Evolutionary conservation across 768 basidiomycete genomes (phyloP).

Genomic region (Kwoniella bestiolae): DNA sequence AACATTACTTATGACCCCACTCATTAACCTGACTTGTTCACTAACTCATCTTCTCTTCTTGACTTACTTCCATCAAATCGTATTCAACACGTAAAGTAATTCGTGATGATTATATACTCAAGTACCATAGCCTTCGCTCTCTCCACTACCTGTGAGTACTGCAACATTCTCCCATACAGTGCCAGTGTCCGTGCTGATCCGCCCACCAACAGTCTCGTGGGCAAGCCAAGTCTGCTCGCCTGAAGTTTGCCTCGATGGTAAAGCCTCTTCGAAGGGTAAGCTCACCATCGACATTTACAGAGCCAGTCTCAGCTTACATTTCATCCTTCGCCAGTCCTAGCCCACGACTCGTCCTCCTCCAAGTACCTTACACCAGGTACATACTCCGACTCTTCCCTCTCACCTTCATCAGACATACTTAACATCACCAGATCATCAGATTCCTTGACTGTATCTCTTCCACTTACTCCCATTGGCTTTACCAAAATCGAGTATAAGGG

Average conservation of each 20-base stretch:
- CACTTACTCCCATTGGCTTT: conserved; percentile 31
- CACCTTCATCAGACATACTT: conserved; percentile 25
- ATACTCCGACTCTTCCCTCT: conserved; percentile 17
- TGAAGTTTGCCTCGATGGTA: conserved; percentile 30
- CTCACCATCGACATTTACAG: neutral
- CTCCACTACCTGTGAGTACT: conserved; percentile 3
- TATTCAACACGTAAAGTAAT: neutral
- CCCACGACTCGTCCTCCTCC: conserved; percentile 6
- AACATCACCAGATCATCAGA: conserved; percentile 1
- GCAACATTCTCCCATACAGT: neutral
- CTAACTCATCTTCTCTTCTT: neutral
- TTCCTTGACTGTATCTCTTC: conserved; percentile 24
- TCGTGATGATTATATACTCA: conserved; percentile 1
- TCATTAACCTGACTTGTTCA: neutral
- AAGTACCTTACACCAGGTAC: conserved; percentile 25
- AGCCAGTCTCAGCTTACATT: neutral
- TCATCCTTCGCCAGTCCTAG: conserved; percentile 16
- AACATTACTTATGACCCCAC: neutral
- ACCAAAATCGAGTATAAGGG: conserved; percentile 20
- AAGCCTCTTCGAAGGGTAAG: conserved; percentile 25
- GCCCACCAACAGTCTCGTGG: conserved; percentile 3
- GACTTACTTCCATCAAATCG: neutral
- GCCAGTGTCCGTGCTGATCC: neutral
- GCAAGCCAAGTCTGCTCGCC: conserved; percentile 30
- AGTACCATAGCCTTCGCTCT: conserved; percentile 12